A percentile compares a stretch with the other conserved stretches of the same genome.
These are phyloP conservation scores for Aspergillus cavernicola DNA, from an alignment of 495 filamentous ascomycete genomes.

Conservation along the genomic window DNA sequence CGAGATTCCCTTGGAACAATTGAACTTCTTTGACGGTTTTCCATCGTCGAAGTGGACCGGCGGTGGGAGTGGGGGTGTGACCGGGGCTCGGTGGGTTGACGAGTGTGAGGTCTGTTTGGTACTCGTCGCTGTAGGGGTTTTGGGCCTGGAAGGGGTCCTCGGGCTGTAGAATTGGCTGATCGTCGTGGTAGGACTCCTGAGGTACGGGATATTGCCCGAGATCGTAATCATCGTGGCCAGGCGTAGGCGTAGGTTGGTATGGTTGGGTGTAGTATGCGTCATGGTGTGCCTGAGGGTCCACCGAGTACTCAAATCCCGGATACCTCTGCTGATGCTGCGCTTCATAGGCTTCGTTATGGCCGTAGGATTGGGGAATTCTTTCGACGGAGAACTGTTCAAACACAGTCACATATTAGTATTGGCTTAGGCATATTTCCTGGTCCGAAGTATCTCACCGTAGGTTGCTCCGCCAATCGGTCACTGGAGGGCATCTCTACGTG, in stretches of 20 bases:
- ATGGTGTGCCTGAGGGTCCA: conserved; percentile 80
- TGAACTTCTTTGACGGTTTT: conserved; percentile 99
- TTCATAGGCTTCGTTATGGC: conserved; percentile 64
- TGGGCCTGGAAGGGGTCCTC: conserved; percentile 53
- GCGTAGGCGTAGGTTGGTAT: conserved; percentile 59
- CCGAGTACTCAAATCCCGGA: conserved; percentile 58
- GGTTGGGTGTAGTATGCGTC: conserved; percentile 82
- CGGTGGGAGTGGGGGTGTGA: too few relatives aligned
- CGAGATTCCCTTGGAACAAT: conserved; percentile 93
- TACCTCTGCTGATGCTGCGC: conserved; percentile 45
- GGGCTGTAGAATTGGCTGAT: conserved; percentile 58
- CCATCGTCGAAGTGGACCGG: conserved; percentile 82
- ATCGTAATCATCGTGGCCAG: conserved; percentile 54
- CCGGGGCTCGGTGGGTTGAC: conserved; percentile 55
- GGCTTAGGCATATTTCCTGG: not conserved
- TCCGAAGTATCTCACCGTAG: conserved; percentile 52
- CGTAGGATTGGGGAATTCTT: conserved; percentile 66
- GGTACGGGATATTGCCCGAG: conserved; percentile 48
- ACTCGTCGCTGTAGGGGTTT: conserved; percentile 47
- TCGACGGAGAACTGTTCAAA: conserved; percentile 70
- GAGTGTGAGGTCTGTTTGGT: conserved; percentile 38
- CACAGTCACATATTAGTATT: conserved; percentile 7
- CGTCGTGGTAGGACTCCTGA: conserved; percentile 53
- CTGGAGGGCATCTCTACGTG: conserved; percentile 69
- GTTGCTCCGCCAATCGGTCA: conserved; percentile 68